A percentile compares a stretch with the other conserved stretches of the same genome.
phyloP scores from a whole-genome alignment of 2,329 filamentous ascomycete genomes.

The Xylariaceae sp. region DNA sequence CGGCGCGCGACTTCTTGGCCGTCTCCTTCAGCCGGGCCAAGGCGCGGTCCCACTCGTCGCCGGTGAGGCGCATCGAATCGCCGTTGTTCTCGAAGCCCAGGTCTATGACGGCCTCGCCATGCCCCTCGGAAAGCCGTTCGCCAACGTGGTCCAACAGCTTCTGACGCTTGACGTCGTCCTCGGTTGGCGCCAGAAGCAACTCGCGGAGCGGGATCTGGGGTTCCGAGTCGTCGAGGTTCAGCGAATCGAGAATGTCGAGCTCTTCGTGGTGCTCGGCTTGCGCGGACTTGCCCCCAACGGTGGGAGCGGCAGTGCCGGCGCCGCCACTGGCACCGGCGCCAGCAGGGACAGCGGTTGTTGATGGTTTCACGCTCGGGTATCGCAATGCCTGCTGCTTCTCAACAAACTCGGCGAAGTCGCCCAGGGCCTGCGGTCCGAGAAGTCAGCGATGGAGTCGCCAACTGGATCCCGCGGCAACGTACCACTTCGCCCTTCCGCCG shows the following conservation, averaged over 20 bases:
- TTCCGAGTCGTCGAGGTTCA: conserved; percentile 63
- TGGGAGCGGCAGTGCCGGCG: conserved; percentile 9
- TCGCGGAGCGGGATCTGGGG: conserved; percentile 65
- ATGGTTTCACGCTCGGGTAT: conserved; percentile 39
- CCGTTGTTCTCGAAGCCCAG: conserved; percentile 86
- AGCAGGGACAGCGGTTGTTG: too few relatives aligned
- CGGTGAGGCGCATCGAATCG: conserved; percentile 70
- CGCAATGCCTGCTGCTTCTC: conserved; percentile 82
- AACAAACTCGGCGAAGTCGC: conserved; percentile 96
- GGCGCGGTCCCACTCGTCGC: conserved; percentile 68
- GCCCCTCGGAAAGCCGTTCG: conserved; percentile 68
- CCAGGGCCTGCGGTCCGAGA: conserved; percentile 54
- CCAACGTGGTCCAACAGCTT: conserved; percentile 60
- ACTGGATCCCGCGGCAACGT: conserved; percentile 25
- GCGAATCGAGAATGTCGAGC: conserved; percentile 78
- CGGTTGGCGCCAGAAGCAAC: conserved; percentile 55
- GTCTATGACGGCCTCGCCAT: conserved; percentile 87
- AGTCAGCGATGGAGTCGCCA: not conserved
- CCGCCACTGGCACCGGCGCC: too few relatives aligned
- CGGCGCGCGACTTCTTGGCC: conserved; percentile 57
- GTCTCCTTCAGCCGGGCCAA: conserved; percentile 58
- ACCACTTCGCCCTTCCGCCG: conserved; percentile 82
- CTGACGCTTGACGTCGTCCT: conserved; percentile 51
- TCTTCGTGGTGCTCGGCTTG: conserved; percentile 74
- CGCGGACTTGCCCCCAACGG: not conserved